Percentiles rank a stretch among this genome's conserved stretches.
Evolutionary conservation across 1,284 basidiomycete species (phyloP).

Genomic region (Trichosporon coremiiforme): DNA sequence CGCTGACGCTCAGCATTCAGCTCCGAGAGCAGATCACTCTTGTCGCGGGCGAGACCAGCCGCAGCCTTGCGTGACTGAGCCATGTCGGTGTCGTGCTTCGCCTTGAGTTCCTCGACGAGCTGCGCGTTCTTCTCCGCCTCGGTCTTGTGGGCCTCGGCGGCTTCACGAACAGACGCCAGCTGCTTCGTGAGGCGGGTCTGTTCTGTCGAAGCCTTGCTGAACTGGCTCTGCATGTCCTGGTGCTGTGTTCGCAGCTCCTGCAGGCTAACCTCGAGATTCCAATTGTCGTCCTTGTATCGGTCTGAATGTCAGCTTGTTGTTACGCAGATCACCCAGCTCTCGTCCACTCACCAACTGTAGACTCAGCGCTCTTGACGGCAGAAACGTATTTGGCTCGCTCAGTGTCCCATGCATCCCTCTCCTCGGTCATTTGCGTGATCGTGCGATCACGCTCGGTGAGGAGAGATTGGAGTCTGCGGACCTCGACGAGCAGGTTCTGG

Average conservation of each 20-base stretch:
- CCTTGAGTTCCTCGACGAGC: constrained; percentile 72
- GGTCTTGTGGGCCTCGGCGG: constrained; percentile 80
- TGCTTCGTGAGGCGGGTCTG: constrained; percentile 76
- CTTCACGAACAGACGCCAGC: constrained; percentile 72
- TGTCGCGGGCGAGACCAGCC: constrained; percentile 85
- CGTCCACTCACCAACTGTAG: constrained; percentile 66
- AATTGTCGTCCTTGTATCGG: constrained; percentile 95
- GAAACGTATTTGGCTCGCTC: constrained; percentile 69
- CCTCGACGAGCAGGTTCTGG: constrained; percentile 82
- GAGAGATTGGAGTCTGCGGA: constrained; percentile 80
- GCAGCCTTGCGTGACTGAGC: constrained; percentile 84
- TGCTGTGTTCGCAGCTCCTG: constrained; percentile 81
- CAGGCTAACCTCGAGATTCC: constrained; percentile 91
- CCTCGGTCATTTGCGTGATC: constrained; percentile 80
- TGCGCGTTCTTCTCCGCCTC: constrained; percentile 75
- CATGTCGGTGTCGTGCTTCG: constrained; percentile 87
- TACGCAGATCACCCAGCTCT: not conserved
- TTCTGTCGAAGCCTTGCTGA: constrained; percentile 76
- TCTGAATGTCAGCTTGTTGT: constrained; percentile 42
- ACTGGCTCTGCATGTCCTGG: constrained; percentile 66
- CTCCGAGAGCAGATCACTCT: constrained; percentile 81
- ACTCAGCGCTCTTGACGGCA: constrained; percentile 73
- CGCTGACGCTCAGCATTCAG: constrained; percentile 69
- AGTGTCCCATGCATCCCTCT: constrained; percentile 74
- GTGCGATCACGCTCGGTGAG: constrained; percentile 85